Conservation (phyloP, 2,329 filamentous ascomycete species). For the Ophiostoma montium region DNA sequence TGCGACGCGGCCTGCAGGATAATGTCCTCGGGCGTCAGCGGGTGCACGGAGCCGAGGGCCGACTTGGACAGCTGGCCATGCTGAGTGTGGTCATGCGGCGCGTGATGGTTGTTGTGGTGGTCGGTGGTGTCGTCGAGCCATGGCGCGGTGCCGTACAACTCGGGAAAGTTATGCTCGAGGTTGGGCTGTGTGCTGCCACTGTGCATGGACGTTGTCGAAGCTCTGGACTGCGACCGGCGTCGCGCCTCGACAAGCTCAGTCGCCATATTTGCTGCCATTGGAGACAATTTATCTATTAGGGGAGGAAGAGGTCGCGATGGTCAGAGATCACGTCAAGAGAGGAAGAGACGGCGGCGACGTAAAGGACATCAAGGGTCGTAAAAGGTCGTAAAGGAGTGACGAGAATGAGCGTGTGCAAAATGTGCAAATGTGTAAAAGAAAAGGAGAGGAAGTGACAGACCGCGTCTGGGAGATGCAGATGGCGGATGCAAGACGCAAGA, state of each 20-base stretch:
- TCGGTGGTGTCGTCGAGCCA: conserved; percentile 31
- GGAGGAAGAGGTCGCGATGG: not conserved
- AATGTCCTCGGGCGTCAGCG: conserved; percentile 44
- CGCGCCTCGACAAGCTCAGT: conserved; percentile 25
- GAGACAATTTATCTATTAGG: conserved; percentile 15
- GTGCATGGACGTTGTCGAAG: conserved; percentile 42
- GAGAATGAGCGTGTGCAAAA: not conserved
- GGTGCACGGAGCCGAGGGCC: conserved; percentile 18
- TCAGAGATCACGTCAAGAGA: not conserved
- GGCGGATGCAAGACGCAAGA: too few species aligned
- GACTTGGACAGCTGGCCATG: conserved; percentile 25
- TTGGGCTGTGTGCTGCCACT: conserved; percentile 37
- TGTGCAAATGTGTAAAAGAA: not conserved
- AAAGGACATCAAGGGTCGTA: not conserved
- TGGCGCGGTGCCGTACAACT: conserved; percentile 30
- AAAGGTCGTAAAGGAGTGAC: not conserved
- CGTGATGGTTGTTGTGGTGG: conserved; percentile 31
- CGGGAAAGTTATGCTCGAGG: conserved; percentile 34
- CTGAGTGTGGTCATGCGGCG: conserved; percentile 23
- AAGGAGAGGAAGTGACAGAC: not conserved
- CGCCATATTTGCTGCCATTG: conserved; percentile 16
- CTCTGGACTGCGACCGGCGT: conserved; percentile 39
- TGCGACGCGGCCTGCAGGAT: conserved; percentile 44
- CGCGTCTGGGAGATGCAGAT: not conserved
- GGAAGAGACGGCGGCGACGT: not conserved